A percentile compares a stretch with the other conserved stretches of the same genome.
Conservation (phyloP, 495 filamentous ascomycete genomes). For the Durotheca rogersii region DNA sequence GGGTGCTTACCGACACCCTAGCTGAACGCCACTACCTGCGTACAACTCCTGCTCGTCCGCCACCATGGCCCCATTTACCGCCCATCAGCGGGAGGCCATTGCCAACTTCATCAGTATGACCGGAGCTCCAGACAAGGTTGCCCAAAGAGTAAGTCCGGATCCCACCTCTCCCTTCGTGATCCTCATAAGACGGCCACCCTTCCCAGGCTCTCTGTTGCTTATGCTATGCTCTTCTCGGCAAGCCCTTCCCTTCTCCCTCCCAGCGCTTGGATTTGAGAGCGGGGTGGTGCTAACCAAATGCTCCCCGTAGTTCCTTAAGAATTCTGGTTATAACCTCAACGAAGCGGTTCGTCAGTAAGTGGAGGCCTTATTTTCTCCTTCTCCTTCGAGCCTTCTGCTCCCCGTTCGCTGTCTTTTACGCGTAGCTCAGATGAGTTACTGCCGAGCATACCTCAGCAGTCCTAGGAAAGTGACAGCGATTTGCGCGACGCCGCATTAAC, state of each 20-base stretch:
- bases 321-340: conserved; percentile 49
- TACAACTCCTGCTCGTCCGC: too few species aligned
- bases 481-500: too few species aligned
- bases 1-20: too few species aligned
- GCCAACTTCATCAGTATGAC: conserved; percentile 56
- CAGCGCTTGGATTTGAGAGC: neutral
- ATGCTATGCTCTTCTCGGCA: neutral
- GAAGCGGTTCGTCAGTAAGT: conserved; percentile 55
- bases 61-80: conserved; percentile 47
- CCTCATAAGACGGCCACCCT: too few species aligned
- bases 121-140: conserved; percentile 51
- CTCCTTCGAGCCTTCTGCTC: too few species aligned
- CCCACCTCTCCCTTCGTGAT: conserved; percentile 7
- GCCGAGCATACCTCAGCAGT: too few species aligned
- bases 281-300: conserved; percentile 21
- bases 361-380: conserved; percentile 9
- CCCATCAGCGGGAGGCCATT: conserved; percentile 53
- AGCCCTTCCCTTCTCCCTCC: neutral
- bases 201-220: neutral
- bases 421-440: too few species aligned
- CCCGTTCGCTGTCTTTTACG: too few species aligned
- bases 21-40: neutral
- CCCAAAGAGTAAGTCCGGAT: conserved; percentile 54
- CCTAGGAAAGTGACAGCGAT: too few species aligned
- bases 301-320: conserved; percentile 40